Evolutionary conservation across 2,329 filamentous ascomycete genomes (phyloP).

Genomic region (Paraphoma chrysanthemicola): DNA sequence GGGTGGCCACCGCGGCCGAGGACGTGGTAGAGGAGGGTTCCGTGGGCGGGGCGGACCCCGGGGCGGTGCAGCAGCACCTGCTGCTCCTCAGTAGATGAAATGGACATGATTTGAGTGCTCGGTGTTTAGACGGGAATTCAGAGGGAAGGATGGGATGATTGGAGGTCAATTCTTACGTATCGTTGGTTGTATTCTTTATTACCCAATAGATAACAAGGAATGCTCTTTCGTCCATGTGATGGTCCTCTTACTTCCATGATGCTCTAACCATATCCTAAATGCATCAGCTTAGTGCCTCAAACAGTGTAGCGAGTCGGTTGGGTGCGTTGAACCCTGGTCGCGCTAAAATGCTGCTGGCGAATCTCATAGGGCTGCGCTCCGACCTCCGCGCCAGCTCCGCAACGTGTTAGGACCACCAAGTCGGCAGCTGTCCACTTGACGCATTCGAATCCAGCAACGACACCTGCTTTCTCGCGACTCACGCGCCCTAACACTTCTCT

Average conservation of each 20-base stretch:
- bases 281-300: no score
- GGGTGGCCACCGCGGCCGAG: slow-evolving; percentile 34
- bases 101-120: neutral
- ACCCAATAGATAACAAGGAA: neutral
- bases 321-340: neutral
- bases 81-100: slow-evolving; percentile 21
- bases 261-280: neutral
- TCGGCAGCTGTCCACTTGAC: slow-evolving; percentile 13
- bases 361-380: slow-evolving; percentile 31
- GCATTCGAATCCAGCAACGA: neutral
- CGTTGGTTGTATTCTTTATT: neutral
- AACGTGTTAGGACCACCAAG: slow-evolving; percentile 45
- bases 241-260: neutral
- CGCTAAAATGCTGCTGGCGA: slow-evolving; percentile 11
- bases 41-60: slow-evolving; percentile 39
- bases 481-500: neutral
- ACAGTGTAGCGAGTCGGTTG: no score
- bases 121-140: neutral
- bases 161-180: neutral
- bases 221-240: neutral
- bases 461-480: no score
- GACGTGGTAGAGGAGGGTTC: slow-evolving; percentile 38
- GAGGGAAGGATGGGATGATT: neutral
- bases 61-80: slow-evolving; percentile 29
- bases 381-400: slow-evolving; percentile 33